Base-by-base conservation (phyloP, 2,329 filamentous ascomycete genomes). In the Aspergillus sp. region DNA sequence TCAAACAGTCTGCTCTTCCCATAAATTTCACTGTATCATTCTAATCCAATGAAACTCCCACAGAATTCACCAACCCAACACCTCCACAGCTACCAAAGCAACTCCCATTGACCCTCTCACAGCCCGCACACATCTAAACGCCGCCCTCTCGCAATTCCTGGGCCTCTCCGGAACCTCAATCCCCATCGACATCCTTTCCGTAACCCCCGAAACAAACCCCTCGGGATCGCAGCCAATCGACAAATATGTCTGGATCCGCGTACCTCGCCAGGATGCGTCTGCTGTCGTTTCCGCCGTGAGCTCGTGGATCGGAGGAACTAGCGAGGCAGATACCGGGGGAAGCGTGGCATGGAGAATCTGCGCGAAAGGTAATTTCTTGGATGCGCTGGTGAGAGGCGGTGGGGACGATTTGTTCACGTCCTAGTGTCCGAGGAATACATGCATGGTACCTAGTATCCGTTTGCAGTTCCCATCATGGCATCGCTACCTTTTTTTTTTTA, bases 91-190 rank as follows among this genome's bases (percentile, higher is more conserved):
- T 47, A 50, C 60, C 55, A 47, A 53, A 41, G 51, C 57, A 17
- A 63, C 66, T 47, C 62, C 69, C 43, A 66, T 79, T 31, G 79
- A 81, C 62, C 65, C 74, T n/a, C 71, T 81, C 59, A 79, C 78
- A n/a, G 72, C 76, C 23, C 74, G 75, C 57, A 76, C 76, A 27
- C 72, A 80, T 62, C 73, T 81, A 50, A 74, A 72, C 48, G 70
- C 78, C 43, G 79, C 79, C 2, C 70, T 82, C 1, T 73, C 74
- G 19, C 77, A 80, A 65, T 80, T 77, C 64, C 75, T 81, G 45
- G 79, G 79, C 1, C 57, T 80, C 7, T 72, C 73, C 4, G 79
- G 79, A 15, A 77, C 77, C 3, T 70, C 77, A 14, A 80, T 81
- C 40, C 66, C 77, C 3, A 70, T 81, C 50, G 79, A 82, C 56